Conservation (phyloP, 1,284 basidiomycete species). For the Ganoderma lingzhi region DNA sequence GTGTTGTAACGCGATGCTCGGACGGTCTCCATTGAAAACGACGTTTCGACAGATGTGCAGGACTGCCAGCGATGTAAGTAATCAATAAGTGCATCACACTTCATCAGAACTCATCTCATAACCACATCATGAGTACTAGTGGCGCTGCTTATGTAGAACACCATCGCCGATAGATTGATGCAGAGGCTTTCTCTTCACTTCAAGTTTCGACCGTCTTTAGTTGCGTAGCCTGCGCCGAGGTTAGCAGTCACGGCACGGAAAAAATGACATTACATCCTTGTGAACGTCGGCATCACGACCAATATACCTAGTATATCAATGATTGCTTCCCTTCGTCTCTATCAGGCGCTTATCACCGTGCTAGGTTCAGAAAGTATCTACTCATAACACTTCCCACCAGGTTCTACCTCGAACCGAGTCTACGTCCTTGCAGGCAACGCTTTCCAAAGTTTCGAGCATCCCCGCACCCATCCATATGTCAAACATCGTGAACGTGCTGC, state of each 20-base stretch:
- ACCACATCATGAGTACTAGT: too few species aligned
- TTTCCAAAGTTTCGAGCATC: not conserved
- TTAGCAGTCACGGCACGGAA: not conserved
- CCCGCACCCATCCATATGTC: conserved; percentile 5
- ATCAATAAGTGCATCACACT: too few species aligned
- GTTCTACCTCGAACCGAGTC: not conserved
- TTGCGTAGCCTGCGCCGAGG: too few species aligned
- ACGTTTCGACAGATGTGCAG: not conserved
- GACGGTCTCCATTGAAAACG: not conserved
- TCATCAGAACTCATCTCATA: too few species aligned
- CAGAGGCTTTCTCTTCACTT: not conserved
- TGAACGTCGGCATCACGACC: too few species aligned
- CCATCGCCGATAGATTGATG: not conserved
- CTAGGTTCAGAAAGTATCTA: not conserved
- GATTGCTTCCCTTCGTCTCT: not conserved
- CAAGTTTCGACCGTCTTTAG: too few species aligned
- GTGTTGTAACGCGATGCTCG: not conserved
- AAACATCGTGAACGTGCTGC: conserved; percentile 49
- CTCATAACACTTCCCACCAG: not conserved
- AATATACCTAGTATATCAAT: too few species aligned
- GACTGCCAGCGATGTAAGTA: too few species aligned
- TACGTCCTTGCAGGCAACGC: not conserved
- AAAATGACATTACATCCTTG: too few species aligned
- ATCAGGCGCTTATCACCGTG: conserved; percentile 2
- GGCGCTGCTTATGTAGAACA: too few species aligned